Evolutionary conservation across 345 rosid species (phyloP).

Genomic region (Aethionema arabicum): DNA sequence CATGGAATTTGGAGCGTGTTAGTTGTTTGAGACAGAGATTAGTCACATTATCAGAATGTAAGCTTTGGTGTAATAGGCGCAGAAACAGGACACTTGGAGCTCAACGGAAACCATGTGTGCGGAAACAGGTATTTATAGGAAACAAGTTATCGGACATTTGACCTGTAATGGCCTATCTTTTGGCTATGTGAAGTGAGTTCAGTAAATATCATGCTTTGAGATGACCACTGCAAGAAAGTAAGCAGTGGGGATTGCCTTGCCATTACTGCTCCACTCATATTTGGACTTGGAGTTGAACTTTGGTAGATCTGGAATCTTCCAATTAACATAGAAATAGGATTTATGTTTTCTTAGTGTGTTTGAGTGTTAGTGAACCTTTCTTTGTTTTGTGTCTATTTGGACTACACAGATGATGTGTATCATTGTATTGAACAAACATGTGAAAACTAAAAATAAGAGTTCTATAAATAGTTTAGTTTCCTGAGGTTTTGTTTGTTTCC

Average conservation of each 20-base stretch:
- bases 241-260: conserved; percentile 12
- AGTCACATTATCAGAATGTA: conserved; percentile 7
- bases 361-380: not conserved
- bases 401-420: conserved; percentile 8
- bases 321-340: conserved; percentile 9
- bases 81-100: conserved; percentile 4
- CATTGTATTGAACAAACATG: conserved; percentile 21
- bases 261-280: conserved; percentile 16
- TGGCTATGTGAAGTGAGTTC: conserved; percentile 5
- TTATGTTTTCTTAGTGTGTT: conserved; percentile 7
- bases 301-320: not conserved
- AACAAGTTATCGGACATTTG: not conserved
- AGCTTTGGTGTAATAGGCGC: not conserved
- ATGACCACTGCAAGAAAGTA: conserved; percentile 18
- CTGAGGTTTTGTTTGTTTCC: not conserved
- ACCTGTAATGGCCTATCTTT: conserved; percentile 1
- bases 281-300: conserved; percentile 21
- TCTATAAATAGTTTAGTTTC: conserved; percentile 1
- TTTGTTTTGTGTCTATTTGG: conserved; percentile 2
- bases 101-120: not conserved
- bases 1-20: conserved; percentile 3
- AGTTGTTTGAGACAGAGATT: conserved; percentile 8
- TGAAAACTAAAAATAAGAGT: conserved; percentile 9
- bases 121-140: not conserved
- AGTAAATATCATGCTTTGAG: not conserved